These are phyloP conservation scores for Alopecurus myosuroides DNA, from an alignment of 176 grass and related monocot species.

Conservation along the genomic window DNA sequence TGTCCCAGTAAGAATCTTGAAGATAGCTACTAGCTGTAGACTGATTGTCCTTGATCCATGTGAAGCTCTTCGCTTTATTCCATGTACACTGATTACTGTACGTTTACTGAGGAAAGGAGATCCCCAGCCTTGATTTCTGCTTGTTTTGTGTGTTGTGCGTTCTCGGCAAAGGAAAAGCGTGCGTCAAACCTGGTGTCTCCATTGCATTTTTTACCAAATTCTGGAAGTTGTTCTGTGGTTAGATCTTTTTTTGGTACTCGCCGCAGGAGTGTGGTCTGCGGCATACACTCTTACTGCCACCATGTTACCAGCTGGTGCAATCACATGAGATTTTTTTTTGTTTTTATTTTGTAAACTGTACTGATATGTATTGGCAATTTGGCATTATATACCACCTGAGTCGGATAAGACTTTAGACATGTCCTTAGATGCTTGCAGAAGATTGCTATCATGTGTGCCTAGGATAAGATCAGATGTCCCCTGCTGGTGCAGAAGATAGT, in stretches of 20 bases:
- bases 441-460: slow-evolving; percentile 10
- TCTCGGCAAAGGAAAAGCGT: neutral
- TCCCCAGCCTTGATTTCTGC: neutral
- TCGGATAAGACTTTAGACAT: slow-evolving; percentile 26
- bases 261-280: neutral
- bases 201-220: slow-evolving; percentile 21
- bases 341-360: too few species aligned
- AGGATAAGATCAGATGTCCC: slow-evolving; percentile 23
- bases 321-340: neutral
- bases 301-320: neutral
- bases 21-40: slow-evolving; percentile 14
- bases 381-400: slow-evolving; percentile 18
- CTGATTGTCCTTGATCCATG: slow-evolving; percentile 62
- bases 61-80: slow-evolving; percentile 47
- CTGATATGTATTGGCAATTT: slow-evolving; percentile 5
- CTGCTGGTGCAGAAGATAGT: slow-evolving; percentile 4
- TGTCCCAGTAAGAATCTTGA: slow-evolving; percentile 53
- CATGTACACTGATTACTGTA: slow-evolving; percentile 25
- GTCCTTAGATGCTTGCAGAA: neutral
- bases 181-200: slow-evolving; percentile 18
- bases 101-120: slow-evolving; percentile 11
- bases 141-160: neutral
- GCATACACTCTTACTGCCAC: neutral
- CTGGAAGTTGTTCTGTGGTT: neutral
- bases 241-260: neutral